Base-by-base conservation (phyloP, 768 basidiomycete species). In the Sarcomyxa edulis region DNA sequence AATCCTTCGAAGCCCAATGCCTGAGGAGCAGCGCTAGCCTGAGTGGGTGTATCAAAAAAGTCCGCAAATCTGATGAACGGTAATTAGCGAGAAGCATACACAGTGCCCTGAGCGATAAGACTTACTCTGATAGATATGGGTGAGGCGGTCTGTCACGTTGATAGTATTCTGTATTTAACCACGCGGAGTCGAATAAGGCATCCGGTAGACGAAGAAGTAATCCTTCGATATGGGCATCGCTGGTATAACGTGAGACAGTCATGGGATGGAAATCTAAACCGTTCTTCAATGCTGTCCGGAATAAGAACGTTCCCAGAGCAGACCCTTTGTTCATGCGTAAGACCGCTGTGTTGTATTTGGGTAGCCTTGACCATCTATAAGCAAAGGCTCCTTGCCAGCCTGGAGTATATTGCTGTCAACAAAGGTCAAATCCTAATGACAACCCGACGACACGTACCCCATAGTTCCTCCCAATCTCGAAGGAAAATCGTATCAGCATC, bases 381-480 rank as follows among this genome's bases (percentile, higher is more conserved):
- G 92, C 92, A 54, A 95, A 96, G 10, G 92, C 89, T 29, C 93
- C 92, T 44, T 81, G 78, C 84, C 87, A 94, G 35, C 90, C n/a
- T n/a, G n/a, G n/a, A n/a, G n/a, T n/a, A n/a, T n/a, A n/a, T n/a
- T n/a, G n/a, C n/a, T n/a, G n/a, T n/a, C n/a, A n/a, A n/a, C n/a
- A n/a, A n/a, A n/a, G n/a, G n/a, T n/a, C n/a, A n/a, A n/a, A n/a
- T n/a, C n/a, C n/a, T n/a, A n/a, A n/a, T n/a, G n/a, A n/a, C n/a
- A n/a, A n/a, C n/a, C n/a, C n/a, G n/a, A n/a, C n/a, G n/a, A n/a
- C n/a, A n/a, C n/a, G n/a, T n/a, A n/a, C n/a, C 90, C 88, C 90
- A 96, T 3, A 96, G 70, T 54, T 95, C 93, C 59, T 96, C 93
- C 94, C 94, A 95, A 55, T 96, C 93, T 16, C 93, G 79, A 11